Conservation (phyloP, 1,284 basidiomycete genomes). For the Caloboletus inedulis region DNA sequence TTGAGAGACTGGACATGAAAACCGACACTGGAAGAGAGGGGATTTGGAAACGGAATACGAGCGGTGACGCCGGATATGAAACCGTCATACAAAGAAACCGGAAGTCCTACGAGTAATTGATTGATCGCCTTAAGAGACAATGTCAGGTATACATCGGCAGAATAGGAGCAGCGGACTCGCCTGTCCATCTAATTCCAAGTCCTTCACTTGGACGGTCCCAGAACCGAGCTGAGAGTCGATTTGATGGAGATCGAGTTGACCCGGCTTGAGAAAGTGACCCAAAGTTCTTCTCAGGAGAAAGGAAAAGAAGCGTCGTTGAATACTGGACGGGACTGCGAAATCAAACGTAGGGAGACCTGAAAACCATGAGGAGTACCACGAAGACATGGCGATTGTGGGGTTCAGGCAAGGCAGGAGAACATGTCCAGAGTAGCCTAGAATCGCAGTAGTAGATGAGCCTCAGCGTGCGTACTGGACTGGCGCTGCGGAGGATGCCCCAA, state of each 20-base stretch:
- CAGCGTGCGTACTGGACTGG: background rate
- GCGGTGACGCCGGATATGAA: slow-evolving; percentile 71
- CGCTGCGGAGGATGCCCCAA: slow-evolving; percentile 5
- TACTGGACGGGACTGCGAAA: slow-evolving; percentile 73
- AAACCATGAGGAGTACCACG: slow-evolving; percentile 53
- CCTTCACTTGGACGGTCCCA: slow-evolving; percentile 82
- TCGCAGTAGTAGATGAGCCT: background rate
- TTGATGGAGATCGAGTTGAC: slow-evolving; percentile 82
- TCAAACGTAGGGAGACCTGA: slow-evolving; percentile 59
- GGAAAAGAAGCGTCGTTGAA: slow-evolving; percentile 88
- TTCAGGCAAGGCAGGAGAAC: slow-evolving; percentile 21
- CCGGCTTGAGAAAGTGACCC: slow-evolving; percentile 84
- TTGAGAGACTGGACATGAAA: slow-evolving; percentile 62
- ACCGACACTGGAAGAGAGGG: slow-evolving; percentile 66
- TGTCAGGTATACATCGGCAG: slow-evolving; percentile 15
- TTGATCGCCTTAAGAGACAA: slow-evolving; percentile 69
- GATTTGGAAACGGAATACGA: slow-evolving; percentile 74
- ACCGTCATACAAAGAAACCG: slow-evolving; percentile 69
- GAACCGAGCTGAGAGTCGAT: slow-evolving; percentile 91
- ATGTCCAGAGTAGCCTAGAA: slow-evolving; percentile 15
- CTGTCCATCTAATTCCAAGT: slow-evolving; percentile 75
- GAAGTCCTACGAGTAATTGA: slow-evolving; percentile 62
- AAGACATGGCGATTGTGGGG: slow-evolving; percentile 25
- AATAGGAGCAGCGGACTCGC: slow-evolving; percentile 41
- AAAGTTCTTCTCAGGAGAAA: slow-evolving; percentile 83